Evolutionary conservation across 805 yeast species (phyloP), one percentile per base, ranked within the genome.

Genomic region (Yarrowia divulgata): DNA sequence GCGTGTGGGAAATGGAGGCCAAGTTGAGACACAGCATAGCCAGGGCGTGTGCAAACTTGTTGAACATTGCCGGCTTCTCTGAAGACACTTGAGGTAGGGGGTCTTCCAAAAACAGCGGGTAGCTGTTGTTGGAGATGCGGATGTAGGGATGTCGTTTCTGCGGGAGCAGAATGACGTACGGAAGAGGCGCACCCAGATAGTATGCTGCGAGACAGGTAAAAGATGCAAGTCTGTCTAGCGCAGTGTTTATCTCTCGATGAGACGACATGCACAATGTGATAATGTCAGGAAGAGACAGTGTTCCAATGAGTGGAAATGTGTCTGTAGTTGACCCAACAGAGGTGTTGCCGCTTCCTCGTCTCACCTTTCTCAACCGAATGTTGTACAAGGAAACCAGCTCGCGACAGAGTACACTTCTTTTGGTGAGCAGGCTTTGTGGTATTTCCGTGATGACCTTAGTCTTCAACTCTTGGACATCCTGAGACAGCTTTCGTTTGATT

Each of bases 21-120:
- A 76, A 70, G 69, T 77, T 68, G 23, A 76, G 71, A 7, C 75
- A 74, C 9, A 78, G 75, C 80, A 78, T 78, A 4, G 78, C 76
- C 54, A 77, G 69, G 18, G 73, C 73, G 19, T 75, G 75, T 57
- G 77, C 77, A 66, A 72, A 77, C 57, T 55, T 58, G 62, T 74
- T 75, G 70, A 78, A 77, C 68, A 73, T 76, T 9, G 71, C 67
- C 3, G 79, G 77, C 9, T 72, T 71, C 32, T 75, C 66, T 1
- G 66, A 60, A 1, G 66, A 60, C 1, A 45, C 52, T 40, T 60
- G 66, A 2, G 66, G 66, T 14, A 60, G 52, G 10, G 66, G 66
- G 19, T 60, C 66, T 60, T 60, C 66, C 66, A 60, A 23, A 32
- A 9, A 45, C 66, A 60, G 34, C 18, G 66, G 66, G 45, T 43